Evolutionary conservation across 2,329 filamentous ascomycete species (phyloP).

Genomic region (Gremmenia infestans): DNA sequence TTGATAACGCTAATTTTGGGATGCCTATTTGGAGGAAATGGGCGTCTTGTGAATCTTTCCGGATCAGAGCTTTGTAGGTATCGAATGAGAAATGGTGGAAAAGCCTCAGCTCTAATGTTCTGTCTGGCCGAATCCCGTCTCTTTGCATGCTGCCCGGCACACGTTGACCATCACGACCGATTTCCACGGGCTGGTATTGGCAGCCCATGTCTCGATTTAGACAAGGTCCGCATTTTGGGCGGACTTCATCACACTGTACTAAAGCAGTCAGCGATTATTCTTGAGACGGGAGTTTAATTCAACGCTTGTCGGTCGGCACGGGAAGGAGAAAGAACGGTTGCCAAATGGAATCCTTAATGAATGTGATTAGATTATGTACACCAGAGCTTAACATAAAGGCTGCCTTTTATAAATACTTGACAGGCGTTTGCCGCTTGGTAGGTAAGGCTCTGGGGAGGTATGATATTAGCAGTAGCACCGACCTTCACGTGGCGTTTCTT

Average conservation of each 20-base stretch:
- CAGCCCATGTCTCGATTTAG: background rate
- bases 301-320: too few relatives aligned
- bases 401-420: too few relatives aligned
- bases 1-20: background rate
- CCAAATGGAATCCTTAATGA: too few relatives aligned
- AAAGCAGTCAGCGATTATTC: background rate
- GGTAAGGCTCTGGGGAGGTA: too few relatives aligned
- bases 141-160: background rate
- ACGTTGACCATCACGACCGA: background rate
- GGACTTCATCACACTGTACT: background rate
- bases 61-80: background rate
- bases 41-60: background rate
- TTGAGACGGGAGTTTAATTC: background rate
- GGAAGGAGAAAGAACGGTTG: too few relatives aligned
- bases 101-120: background rate
- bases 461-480: background rate
- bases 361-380: too few relatives aligned
- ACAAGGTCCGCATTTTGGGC: background rate
- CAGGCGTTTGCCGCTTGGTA: too few relatives aligned
- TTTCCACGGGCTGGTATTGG: background rate
- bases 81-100: background rate
- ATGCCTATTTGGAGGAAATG: background rate
- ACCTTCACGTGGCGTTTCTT: background rate
- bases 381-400: too few relatives aligned
- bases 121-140: background rate